phyloP scores from a whole-genome alignment of 805 yeast genomes.

The Ogataea siamensis region DNA sequence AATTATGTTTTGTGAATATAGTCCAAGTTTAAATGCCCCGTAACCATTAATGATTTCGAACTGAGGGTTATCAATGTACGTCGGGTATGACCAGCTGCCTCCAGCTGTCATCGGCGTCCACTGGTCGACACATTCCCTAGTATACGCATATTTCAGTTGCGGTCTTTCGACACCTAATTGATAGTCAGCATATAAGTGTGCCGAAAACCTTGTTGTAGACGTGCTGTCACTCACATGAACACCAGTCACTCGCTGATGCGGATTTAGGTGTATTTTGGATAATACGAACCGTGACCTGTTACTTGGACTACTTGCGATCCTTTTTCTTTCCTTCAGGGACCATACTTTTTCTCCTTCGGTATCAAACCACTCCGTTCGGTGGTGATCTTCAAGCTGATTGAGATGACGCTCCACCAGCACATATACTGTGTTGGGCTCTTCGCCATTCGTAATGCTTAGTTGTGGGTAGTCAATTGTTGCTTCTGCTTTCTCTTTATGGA shows the following conservation, averaged over 20 bases:
- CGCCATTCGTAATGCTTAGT: constrained; percentile 38
- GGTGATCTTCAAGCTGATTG: constrained; percentile 19
- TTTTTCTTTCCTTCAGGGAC: constrained; percentile 15
- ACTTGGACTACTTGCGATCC: constrained; percentile 20
- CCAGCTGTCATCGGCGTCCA: constrained; percentile 51
- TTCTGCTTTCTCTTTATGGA: constrained; percentile 34
- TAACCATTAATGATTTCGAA: constrained; percentile 31
- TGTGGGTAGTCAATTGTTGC: constrained; percentile 31
- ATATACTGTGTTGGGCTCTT: constrained; percentile 37
- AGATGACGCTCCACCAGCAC: constrained; percentile 51
- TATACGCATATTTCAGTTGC: constrained; percentile 17
- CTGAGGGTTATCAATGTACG: constrained; percentile 57
- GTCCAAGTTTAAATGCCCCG: constrained; percentile 1
- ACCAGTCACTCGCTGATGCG: constrained; percentile 20
- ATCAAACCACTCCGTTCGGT: constrained; percentile 24
- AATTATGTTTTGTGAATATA: constrained; percentile 19
- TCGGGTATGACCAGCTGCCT: constrained; percentile 50
- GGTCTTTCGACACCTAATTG: constrained; percentile 13
- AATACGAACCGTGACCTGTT: constrained; percentile 35
- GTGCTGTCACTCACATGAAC: constrained; percentile 17
- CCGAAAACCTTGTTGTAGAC: constrained; percentile 9
- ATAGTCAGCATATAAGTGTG: constrained; percentile 11
- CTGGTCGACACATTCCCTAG: constrained; percentile 32
- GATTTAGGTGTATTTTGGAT: constrained; percentile 21
- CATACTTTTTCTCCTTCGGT: constrained; percentile 33